Conservation (phyloP, 2,329 filamentous ascomycete genomes). For the Pseudocercospora vitis region DNA sequence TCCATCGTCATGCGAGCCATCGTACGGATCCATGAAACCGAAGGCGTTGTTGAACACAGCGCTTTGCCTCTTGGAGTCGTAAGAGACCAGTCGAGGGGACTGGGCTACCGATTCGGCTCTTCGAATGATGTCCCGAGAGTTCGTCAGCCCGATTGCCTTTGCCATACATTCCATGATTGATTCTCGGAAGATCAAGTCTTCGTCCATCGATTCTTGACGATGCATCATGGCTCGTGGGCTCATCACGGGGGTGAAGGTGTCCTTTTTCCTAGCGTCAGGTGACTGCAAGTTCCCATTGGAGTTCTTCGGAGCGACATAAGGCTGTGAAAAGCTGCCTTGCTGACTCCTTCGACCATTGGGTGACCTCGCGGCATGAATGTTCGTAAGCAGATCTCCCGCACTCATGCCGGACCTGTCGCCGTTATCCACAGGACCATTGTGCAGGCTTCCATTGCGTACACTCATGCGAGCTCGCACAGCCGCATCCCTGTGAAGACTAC, state of each 20-base stretch:
- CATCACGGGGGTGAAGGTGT: constrained; percentile 41
- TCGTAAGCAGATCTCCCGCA: constrained; percentile 71
- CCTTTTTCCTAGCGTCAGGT: constrained; percentile 42
- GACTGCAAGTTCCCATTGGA: constrained; percentile 40
- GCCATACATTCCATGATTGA: constrained; percentile 95
- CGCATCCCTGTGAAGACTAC: constrained; percentile 75
- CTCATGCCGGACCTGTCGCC: constrained; percentile 45
- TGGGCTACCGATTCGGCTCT: constrained; percentile 76
- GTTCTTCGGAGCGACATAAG: constrained; percentile 44
- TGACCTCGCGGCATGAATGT: constrained; percentile 68
- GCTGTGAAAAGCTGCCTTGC: constrained; percentile 49
- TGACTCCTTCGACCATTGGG: constrained; percentile 50
- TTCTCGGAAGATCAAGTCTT: constrained; percentile 83
- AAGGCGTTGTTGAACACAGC: constrained; percentile 81
- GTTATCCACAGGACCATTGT: constrained; percentile 24
- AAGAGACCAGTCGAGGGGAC: constrained; percentile 80
- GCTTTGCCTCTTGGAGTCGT: constrained; percentile 78
- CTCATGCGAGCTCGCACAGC: constrained; percentile 63
- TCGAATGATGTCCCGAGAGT: constrained; percentile 62
- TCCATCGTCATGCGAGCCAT: constrained; percentile 84
- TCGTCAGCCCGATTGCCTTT: constrained; percentile 82
- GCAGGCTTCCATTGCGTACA: constrained; percentile 26
- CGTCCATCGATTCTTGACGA: constrained; percentile 78
- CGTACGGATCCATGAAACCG: constrained; percentile 45
- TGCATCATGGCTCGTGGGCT: constrained; percentile 52